Percentiles rank a stretch among this genome's conserved stretches.
phyloP scores from a whole-genome alignment of 495 filamentous ascomycete genomes.

The Cercophora sp. region DNA sequence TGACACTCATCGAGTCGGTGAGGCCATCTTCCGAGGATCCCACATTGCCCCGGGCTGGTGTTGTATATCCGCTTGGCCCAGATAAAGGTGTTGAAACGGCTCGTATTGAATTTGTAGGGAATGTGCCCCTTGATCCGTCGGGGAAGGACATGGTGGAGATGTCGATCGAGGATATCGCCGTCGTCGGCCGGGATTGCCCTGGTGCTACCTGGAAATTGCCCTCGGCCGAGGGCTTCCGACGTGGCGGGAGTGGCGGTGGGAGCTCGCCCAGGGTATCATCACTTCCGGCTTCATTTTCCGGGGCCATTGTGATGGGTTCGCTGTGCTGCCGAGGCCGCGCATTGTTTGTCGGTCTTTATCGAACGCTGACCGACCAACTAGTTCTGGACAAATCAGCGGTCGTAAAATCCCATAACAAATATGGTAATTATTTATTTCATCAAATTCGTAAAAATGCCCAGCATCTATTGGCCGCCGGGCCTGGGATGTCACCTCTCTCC shows the following conservation, averaged over 20 bases:
- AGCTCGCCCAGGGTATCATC: slow-evolving; percentile 8
- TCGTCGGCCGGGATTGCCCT: slow-evolving; percentile 68
- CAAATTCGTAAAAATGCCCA: too few species aligned
- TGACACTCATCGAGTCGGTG: slow-evolving; percentile 79
- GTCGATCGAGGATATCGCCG: slow-evolving; percentile 73
- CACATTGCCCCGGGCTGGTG: slow-evolving; percentile 22
- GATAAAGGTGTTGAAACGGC: slow-evolving; percentile 27
- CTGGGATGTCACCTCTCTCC: too few species aligned
- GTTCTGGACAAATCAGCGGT: too few species aligned
- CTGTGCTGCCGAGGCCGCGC: slow-evolving; percentile 11
- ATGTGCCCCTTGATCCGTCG: slow-evolving; percentile 60
- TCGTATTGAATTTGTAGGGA: slow-evolving; percentile 45
- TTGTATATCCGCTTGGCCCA: slow-evolving; percentile 27
- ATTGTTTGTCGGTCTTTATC: too few species aligned
- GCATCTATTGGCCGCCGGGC: too few species aligned
- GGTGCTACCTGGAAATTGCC: slow-evolving; percentile 38
- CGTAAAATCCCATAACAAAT: too few species aligned
- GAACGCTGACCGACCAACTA: too few species aligned
- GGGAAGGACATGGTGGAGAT: slow-evolving; percentile 67
- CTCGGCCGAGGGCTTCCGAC: slow-evolving; percentile 32
- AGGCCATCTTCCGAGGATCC: slow-evolving; percentile 17
- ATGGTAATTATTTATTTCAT: too few species aligned
- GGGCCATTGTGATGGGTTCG: slow-evolving; percentile 23
- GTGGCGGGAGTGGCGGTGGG: slow-evolving; percentile 60
- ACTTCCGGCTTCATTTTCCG: slow-evolving; percentile 17